Conservation (phyloP, 2,329 filamentous ascomycete genomes). For the Sclerotinia nivalis region DNA sequence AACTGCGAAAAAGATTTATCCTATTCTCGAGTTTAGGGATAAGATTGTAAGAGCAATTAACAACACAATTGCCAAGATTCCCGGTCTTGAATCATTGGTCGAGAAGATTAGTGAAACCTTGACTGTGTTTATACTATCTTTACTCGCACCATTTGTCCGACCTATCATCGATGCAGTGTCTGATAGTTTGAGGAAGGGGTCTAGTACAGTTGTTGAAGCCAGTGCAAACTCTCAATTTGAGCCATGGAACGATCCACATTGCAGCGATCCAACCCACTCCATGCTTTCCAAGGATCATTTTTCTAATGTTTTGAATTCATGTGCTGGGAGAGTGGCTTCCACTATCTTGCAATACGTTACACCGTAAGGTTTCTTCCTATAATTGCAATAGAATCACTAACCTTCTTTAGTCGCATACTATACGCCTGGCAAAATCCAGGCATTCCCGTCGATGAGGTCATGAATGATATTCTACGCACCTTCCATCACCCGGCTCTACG, state of each 20-base stretch:
- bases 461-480: conserved; percentile 75
- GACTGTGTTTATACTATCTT: conserved; percentile 85
- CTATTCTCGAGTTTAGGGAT: conserved; percentile 90
- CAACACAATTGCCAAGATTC: conserved; percentile 83
- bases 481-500: conserved; percentile 91
- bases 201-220: conserved; percentile 66
- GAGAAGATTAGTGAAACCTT: conserved; percentile 93
- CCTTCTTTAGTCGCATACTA: conserved; percentile 63
- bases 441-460: conserved; percentile 78
- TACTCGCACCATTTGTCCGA: conserved; percentile 87
- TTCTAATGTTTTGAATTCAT: conserved; percentile 74
- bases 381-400: not conserved
- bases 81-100: conserved; percentile 80
- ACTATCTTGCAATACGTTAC: conserved; percentile 83
- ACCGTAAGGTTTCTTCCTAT: conserved; percentile 59
- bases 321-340: conserved; percentile 71
- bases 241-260: conserved; percentile 74
- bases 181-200: conserved; percentile 81
- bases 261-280: conserved; percentile 78
- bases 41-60: conserved; percentile 87
- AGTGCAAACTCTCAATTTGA: conserved; percentile 73
- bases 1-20: conserved; percentile 81
- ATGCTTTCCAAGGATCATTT: conserved; percentile 86
- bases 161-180: conserved; percentile 89
- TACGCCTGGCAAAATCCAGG: conserved; percentile 91